Evolutionary conservation across 1,284 basidiomycete genomes (phyloP), one percentile per base, ranked within the genome.

Genomic region (Tremellales sp.): DNA sequence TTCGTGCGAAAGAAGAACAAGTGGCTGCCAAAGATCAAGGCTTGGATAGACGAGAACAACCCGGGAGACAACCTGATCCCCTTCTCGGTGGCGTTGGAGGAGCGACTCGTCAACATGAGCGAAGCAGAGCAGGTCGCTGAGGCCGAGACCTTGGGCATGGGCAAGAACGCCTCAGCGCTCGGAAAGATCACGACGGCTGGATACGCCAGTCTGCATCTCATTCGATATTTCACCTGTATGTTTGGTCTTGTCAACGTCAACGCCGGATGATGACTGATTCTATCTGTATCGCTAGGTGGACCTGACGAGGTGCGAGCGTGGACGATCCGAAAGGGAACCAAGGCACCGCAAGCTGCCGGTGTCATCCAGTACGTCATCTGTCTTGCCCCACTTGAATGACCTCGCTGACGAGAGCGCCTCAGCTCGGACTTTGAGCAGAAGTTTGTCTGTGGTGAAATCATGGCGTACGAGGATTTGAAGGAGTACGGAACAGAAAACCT

Each of bases 371-470:
- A 65, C 52, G 86, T 78, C 9, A 36, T 42, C 45, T n/a, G n/a
- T n/a, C n/a, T n/a, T n/a, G n/a, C n/a, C n/a, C n/a, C n/a, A n/a
- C n/a, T n/a, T n/a, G n/a, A n/a, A n/a, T n/a, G n/a, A n/a, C n/a
- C n/a, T n/a, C n/a, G 10, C 39, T 41, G n/a, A 40, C 29, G 7
- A 18, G 44, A 14, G 25, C 18, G 10, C 10, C 25, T 19, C 21
- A 53, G 51, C 56, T 61, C 53, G 44, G 52, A 58, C 42, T 49
- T 52, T 56, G 57, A 97, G 77, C 88, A 94, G 73, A 95, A 95
- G 76, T 97, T 98, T 63, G 88, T 99, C n/a, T 98, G 94, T 63
- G 95, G 94, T 74, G 94, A 98, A 75, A 97, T 98, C 69, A 97
- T 97, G 89, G 68, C 83, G 4, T 97, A 85, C 65, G 83, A 84